Evolutionary conservation across 306 rosid species (phyloP), one percentile per base, ranked within the genome.

Genomic region (Rosa chinensis): DNA sequence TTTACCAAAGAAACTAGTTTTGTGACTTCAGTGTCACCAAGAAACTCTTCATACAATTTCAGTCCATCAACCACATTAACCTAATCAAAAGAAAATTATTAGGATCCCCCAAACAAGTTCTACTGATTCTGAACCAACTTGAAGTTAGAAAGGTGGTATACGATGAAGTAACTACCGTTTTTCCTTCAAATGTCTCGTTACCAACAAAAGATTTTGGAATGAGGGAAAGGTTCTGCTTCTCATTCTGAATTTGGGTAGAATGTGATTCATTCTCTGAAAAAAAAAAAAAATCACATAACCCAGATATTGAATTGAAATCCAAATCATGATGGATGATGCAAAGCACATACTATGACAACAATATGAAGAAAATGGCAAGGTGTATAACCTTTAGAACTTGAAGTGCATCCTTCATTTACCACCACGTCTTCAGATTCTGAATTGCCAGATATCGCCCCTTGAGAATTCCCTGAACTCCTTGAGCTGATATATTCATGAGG

Each of bases 61-160:
- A 96, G 84, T 70, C 99, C 99, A 66, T 93, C 98, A 42, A 84
- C 92, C 82, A 72, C 90, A 75, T 96, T 96, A 79, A 96, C 86
- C 99, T 96, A 75, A 74, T 77, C 32, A 63, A 52, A 47, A 45
- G 6, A 78, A 58, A 40, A 59, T 11, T 69, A 66, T 32, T n/a
- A 28, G 35, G 37, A 12, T 25, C 62, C 47, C 20, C 10, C 45
- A 74, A 35, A 71, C 17, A 39, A 12, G 42, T 43, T 25, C 63
- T 52, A 58, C 47, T 63, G 21, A 75, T 76, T 39, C 59, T 43
- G 37, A 47, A 49, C 21, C 28, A 80, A 73, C 32, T 25, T 72
- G 11, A 68, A 71, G 68, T n/a, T 9, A 35, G 72, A 63, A 48
- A 63, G 53, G 53, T 17, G 14, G 68, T 67, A 72, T 72, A 64